Conservation (phyloP, 2,329 filamentous ascomycete genomes). For the Beauveria sp. region DNA sequence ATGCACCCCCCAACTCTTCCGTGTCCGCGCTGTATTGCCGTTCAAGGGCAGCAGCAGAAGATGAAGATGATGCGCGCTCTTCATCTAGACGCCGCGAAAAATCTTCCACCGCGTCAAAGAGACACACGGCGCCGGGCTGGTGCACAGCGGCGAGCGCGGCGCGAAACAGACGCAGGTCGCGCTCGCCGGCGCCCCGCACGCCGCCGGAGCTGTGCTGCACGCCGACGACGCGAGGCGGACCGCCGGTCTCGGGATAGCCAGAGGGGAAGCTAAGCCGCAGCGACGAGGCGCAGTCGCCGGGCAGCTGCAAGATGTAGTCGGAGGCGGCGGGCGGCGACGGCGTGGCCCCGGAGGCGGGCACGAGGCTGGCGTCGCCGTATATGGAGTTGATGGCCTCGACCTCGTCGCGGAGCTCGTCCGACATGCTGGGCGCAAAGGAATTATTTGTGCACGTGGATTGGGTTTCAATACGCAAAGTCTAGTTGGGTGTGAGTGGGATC, state of each 20-base stretch:
- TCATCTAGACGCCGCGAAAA: slow-evolving; percentile 40
- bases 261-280: slow-evolving; percentile 61
- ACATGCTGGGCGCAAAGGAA: slow-evolving; percentile 30
- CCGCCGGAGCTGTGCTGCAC: slow-evolving; percentile 75
- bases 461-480: no score
- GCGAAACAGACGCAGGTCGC: slow-evolving; percentile 61
- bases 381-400: slow-evolving; percentile 79
- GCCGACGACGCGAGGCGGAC: slow-evolving; percentile 65
- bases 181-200: slow-evolving; percentile 62
- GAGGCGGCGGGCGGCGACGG: slow-evolving; percentile 23
- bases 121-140: slow-evolving; percentile 63
- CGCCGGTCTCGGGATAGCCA: slow-evolving; percentile 70
- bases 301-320: slow-evolving; percentile 57
- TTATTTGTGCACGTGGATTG: background rate
- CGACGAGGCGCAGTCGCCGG: slow-evolving; percentile 49
- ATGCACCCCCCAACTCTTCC: slow-evolving; percentile 8
- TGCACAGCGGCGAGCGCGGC: slow-evolving; percentile 62
- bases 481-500: background rate
- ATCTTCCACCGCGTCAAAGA: slow-evolving; percentile 88
- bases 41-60: slow-evolving; percentile 15
- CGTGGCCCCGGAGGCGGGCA: slow-evolving; percentile 26
- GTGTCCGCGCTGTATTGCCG: slow-evolving; percentile 17
- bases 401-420: slow-evolving; percentile 61
- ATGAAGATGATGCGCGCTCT: slow-evolving; percentile 13
- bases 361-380: slow-evolving; percentile 62